Base-by-base conservation (phyloP, 2,329 filamentous ascomycete species). In the Cadophora luteo-olivacea region DNA sequence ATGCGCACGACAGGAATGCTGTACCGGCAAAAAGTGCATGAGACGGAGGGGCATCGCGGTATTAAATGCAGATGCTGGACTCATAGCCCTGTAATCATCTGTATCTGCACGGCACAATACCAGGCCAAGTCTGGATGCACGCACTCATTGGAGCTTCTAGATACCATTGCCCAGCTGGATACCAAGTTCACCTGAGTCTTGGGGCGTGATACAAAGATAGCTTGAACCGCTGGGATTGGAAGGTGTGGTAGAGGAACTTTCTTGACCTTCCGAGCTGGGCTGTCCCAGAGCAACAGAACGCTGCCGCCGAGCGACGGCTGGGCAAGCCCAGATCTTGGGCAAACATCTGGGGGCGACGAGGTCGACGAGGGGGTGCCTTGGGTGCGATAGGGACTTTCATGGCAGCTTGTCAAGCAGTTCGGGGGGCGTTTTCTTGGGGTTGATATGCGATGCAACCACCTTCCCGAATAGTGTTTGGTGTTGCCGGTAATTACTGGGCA, bases 241-340 rank as follows among this genome's bases (percentile, higher is more conserved):
- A 57, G 64, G 45, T 65, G 38, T 32, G 24, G 29, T 36, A 60
- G 36, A 32, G 14, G 41, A 25, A 12, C 36, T 14, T 9, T 58
- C 64, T 65, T 65, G 64, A 65, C 54, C 64, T 65, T 65, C 64
- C 38, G 55, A 51, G 41, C 41, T 65, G 52, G 54, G 55, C 19
- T 38, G 5, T 36, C 54, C 29, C 32, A 16, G 29, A 60, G 54
- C 25, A 51, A 58, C 24, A 51, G 38, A 51, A 9, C 25, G 25
- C 38, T 60, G 29, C n/a, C 52, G 64, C 64, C 54, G 14, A 65
- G 64, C 1, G 19, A 41, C 54, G 41, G 63, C 36, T 38, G 41
- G 22, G n/a, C 29, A 49, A 33, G 52, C 64, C 64, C 32, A 51
- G 64, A 36, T 60, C 41, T 60, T 65, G 41, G 54, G 29, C 19